Percentiles rank a stretch among this genome's conserved stretches.
Conservation (phyloP, 2,329 filamentous ascomycete species). For the Dryadomyces sulphureus region DNA sequence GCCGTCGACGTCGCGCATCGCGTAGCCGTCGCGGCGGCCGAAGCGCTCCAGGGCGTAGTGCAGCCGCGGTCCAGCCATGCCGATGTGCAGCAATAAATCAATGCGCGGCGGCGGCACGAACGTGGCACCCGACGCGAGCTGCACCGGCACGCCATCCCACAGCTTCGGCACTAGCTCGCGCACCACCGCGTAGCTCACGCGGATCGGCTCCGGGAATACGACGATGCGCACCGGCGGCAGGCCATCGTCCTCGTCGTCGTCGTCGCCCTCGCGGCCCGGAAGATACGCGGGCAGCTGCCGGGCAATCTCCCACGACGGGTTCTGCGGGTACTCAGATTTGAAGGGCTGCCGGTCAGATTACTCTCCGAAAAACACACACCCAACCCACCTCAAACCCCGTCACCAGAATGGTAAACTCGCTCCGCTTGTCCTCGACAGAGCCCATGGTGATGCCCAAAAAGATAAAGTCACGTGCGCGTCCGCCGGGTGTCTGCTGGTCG, state of each 20-base stretch:
- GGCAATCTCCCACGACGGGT: conserved; percentile 72
- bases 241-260: conserved; percentile 16
- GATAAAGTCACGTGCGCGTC: background rate
- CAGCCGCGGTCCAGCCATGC: conserved; percentile 53
- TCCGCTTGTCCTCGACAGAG: conserved; percentile 16
- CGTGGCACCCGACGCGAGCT: background rate
- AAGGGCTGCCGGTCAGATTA: conserved; percentile 45
- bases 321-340: conserved; percentile 52
- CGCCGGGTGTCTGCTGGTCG: too few species aligned
- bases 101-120: conserved; percentile 19
- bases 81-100: conserved; percentile 63
- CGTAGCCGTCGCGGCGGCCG: conserved; percentile 60
- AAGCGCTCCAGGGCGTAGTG: conserved; percentile 57
- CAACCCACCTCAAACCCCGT: conserved; percentile 46
- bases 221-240: conserved; percentile 43
- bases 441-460: conserved; percentile 13
- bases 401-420: conserved; percentile 43
- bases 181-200: conserved; percentile 56
- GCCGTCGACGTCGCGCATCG: conserved; percentile 53
- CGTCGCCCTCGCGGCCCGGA: conserved; percentile 29
- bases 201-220: conserved; percentile 50
- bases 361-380: background rate
- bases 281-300: conserved; percentile 50
- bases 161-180: conserved; percentile 48
- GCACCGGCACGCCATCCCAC: conserved; percentile 24